phyloP scores from a whole-genome alignment of 192 early-diverging fungal species.

The Podila clonocystis region DNA sequence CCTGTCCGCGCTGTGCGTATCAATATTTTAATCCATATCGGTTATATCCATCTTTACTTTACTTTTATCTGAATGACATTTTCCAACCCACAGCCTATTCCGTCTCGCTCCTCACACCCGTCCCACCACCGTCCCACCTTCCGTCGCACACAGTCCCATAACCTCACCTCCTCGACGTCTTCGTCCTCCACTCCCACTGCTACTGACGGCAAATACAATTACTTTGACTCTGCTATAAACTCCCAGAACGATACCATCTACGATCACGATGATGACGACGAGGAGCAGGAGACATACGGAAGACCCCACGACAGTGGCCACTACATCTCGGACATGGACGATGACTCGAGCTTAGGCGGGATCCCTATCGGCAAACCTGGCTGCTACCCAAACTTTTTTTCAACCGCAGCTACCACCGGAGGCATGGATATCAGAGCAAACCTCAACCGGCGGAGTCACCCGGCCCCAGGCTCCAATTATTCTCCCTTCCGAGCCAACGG shows the following conservation, averaged over 20 bases:
- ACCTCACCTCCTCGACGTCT: neutral
- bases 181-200: neutral
- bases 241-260: constrained; percentile 6
- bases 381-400: constrained; percentile 2
- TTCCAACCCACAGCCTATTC: constrained; percentile 49
- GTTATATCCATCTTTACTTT: neutral
- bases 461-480: neutral
- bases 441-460: neutral
- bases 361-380: constrained; percentile 36
- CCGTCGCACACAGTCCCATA: constrained; percentile 40
- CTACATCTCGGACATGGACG: constrained; percentile 20
- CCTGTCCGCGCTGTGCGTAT: no score
- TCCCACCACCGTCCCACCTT: constrained; percentile 42
- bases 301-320: constrained; percentile 32
- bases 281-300: neutral
- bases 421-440: neutral
- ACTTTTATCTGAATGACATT: constrained; percentile 36
- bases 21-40: neutral
- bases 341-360: constrained; percentile 6
- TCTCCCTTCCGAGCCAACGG: neutral
- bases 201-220: neutral
- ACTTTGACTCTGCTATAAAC: neutral
- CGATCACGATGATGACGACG: constrained; percentile 16
- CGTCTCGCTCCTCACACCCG: constrained; percentile 47
- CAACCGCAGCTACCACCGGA: neutral